These are phyloP conservation scores for Calonectria pauciramosa DNA, from an alignment of 2,329 filamentous ascomycete species.

Conservation along the genomic window DNA sequence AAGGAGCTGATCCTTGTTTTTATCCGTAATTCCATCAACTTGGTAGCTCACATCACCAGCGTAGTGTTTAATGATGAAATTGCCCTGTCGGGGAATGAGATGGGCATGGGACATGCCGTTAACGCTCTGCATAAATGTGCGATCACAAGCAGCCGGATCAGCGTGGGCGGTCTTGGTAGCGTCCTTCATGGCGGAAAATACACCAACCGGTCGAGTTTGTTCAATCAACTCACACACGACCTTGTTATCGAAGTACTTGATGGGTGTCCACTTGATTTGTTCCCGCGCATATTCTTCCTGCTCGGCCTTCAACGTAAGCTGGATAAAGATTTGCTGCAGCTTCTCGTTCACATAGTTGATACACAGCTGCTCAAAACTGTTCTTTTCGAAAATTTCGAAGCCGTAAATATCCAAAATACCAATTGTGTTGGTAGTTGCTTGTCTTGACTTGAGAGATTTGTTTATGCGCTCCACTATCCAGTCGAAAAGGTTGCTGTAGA, in stretches of 20 bases:
- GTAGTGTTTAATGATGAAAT: constrained; percentile 99
- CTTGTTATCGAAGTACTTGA: constrained; percentile 99
- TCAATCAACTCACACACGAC: constrained; percentile 98
- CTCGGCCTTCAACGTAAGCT: constrained; percentile 94
- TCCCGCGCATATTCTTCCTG: constrained; percentile 97
- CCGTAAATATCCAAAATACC: constrained; percentile 99
- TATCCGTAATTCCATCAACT: constrained; percentile 97
- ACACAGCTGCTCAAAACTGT: constrained; percentile 98
- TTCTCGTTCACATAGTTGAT: constrained; percentile 99
- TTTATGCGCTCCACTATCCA: constrained; percentile 98
- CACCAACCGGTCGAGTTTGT: constrained; percentile 87
- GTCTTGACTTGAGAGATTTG: constrained; percentile 84
- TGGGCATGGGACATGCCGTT: constrained; percentile 94
- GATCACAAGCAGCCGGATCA: constrained; percentile 92
- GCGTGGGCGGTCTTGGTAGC: constrained; percentile 98
- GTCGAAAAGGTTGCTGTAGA: constrained; percentile 98
- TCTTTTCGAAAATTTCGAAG: constrained; percentile 99
- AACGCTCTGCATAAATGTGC: constrained; percentile 94
- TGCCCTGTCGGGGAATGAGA: constrained; percentile 91
- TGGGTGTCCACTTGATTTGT: constrained; percentile 98
- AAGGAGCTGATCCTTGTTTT: constrained; percentile 97
- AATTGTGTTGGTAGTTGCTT: constrained; percentile 84
- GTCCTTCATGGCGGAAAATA: constrained; percentile 97
- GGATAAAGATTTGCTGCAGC: constrained; percentile 98
- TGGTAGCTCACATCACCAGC: constrained; percentile 96